Evolutionary conservation across 2,329 filamentous ascomycete genomes (phyloP).

Genomic region (Proliferodiscus dingleyae): DNA sequence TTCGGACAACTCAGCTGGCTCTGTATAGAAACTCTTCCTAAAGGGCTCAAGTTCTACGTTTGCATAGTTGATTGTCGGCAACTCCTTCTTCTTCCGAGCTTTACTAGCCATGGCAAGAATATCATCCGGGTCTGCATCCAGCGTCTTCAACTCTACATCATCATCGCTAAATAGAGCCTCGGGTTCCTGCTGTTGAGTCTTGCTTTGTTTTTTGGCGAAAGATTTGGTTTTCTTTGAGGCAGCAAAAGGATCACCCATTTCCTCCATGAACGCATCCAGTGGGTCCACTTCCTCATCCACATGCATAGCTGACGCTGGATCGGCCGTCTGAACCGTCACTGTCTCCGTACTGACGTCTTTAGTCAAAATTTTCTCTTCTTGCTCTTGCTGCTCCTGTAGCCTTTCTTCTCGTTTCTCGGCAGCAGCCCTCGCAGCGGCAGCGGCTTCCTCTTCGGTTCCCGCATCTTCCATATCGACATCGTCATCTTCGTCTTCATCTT

Average conservation of each 20-base stretch:
- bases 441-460: slow-evolving; percentile 80
- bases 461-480: slow-evolving; percentile 73
- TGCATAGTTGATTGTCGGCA: slow-evolving; percentile 79
- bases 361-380: neutral
- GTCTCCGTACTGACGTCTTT: slow-evolving; percentile 33
- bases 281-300: slow-evolving; percentile 76
- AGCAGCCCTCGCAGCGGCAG: slow-evolving; percentile 77
- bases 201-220: slow-evolving; percentile 30
- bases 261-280: slow-evolving; percentile 91
- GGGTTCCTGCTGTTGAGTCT: slow-evolving; percentile 59
- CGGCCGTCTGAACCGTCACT: slow-evolving; percentile 18
- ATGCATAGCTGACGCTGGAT: slow-evolving; percentile 37
- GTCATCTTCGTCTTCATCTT: slow-evolving; percentile 58
- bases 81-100: slow-evolving; percentile 83
- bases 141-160: slow-evolving; percentile 60
- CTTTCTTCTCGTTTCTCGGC: slow-evolving; percentile 78
- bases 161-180: slow-evolving; percentile 88
- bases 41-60: slow-evolving; percentile 84
- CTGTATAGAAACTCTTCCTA: slow-evolving; percentile 91
- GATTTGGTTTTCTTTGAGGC: slow-evolving; percentile 33
- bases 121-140: slow-evolving; percentile 60
- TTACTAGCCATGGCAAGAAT: slow-evolving; percentile 57
- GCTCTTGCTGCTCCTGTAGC: slow-evolving; percentile 36
- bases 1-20: slow-evolving; percentile 75
- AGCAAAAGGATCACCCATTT: slow-evolving; percentile 47